Evolutionary conservation across 139 green algal genomes (phyloP).

Genomic region (Chlorella sorokiniana): DNA sequence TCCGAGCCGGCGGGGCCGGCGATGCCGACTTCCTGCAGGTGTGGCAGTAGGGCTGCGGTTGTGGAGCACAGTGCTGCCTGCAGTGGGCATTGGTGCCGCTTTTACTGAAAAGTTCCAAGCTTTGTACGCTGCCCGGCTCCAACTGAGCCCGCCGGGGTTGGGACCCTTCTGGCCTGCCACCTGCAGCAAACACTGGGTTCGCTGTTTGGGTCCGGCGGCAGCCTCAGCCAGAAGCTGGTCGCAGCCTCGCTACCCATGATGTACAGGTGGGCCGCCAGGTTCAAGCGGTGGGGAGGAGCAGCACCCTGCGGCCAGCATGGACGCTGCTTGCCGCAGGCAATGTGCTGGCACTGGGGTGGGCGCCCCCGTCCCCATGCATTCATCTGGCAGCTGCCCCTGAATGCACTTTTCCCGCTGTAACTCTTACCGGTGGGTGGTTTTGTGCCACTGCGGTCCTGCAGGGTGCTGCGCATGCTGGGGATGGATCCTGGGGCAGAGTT

Average conservation of each 20-base stretch:
- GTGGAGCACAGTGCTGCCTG: neutral
- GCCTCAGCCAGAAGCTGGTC: conserved; percentile 29
- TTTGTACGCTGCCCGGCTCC: too few relatives aligned
- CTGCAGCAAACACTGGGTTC: conserved; percentile 23
- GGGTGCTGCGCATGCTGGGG: conserved; percentile 42
- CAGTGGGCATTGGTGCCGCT: too few relatives aligned
- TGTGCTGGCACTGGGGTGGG: too few relatives aligned
- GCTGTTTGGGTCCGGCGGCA: neutral
- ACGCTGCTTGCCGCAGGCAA: too few relatives aligned
- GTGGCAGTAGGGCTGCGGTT: neutral
- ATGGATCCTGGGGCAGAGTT: conserved; percentile 58
- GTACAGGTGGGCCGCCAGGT: neutral
- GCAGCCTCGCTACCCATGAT: conserved; percentile 14
- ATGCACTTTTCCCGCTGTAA: neutral
- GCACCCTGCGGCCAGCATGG: too few relatives aligned
- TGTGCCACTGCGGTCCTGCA: neutral
- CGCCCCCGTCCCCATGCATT: too few relatives aligned
- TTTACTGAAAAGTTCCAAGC: too few relatives aligned
- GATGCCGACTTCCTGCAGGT: conserved; percentile 20
- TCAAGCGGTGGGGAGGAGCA: too few relatives aligned
- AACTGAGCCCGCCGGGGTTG: neutral
- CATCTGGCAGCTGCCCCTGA: neutral
- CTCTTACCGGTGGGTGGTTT: too few relatives aligned
- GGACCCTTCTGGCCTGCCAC: neutral
- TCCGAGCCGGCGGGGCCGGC: neutral